phyloP scores from a whole-genome alignment of 2,329 filamentous ascomycete genomes.

The Ascochyta rabiei region DNA sequence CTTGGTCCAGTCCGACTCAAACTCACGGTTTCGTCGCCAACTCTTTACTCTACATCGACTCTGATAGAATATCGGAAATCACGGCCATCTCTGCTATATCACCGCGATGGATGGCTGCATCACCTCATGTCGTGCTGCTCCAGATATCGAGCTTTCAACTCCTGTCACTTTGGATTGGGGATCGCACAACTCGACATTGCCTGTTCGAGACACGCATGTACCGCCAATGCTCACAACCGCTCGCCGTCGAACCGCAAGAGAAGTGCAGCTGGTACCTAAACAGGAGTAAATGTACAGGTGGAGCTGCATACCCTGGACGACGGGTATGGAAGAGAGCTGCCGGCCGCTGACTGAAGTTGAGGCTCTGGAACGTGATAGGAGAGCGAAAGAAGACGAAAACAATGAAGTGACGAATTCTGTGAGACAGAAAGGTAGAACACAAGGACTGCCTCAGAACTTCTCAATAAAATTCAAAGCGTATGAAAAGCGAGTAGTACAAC shows the following conservation, averaged over 20 bases:
- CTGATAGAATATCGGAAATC: no score
- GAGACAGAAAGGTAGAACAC: background rate
- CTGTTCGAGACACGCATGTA: background rate
- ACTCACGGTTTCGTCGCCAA: background rate
- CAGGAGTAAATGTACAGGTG: constrained; percentile 25
- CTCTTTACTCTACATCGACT: background rate
- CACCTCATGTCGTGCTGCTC: background rate
- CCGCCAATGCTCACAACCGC: constrained; percentile 23
- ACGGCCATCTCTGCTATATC: background rate
- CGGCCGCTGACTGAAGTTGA: constrained; percentile 17
- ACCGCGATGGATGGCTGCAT: background rate
- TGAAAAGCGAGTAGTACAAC: no score
- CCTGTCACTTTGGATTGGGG: background rate
- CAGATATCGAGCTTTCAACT: background rate
- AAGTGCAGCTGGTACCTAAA: constrained; percentile 9
- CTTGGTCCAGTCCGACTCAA: background rate
- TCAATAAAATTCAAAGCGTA: no score
- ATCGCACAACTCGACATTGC: background rate
- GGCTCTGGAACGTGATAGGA: constrained; percentile 1
- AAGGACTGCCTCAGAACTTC: no score
- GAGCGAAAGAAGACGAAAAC: background rate
- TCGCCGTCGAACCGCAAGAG: constrained; percentile 18
- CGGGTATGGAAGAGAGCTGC: constrained; percentile 33
- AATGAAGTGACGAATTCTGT: no score
- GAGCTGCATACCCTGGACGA: constrained; percentile 40